Base-by-base conservation (phyloP, 345 rosid genomes). In the Rhodamnia rubescens region DNA sequence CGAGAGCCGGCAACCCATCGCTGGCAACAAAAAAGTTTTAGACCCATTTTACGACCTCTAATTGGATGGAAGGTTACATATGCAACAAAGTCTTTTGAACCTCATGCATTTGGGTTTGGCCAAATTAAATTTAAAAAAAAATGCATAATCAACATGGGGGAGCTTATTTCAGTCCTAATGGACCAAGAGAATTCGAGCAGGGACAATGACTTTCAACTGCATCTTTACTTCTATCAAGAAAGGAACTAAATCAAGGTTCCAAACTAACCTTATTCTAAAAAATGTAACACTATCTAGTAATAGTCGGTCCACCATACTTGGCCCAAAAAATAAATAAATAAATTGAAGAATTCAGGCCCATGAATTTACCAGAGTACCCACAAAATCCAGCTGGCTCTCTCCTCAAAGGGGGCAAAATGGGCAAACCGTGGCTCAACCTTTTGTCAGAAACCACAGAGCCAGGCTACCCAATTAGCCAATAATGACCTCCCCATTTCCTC, bases 381-480 rank as follows among this genome's bases (percentile, higher is more conserved):
- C 78, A 18, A 32, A 36, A 69, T 69, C 26, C 78, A 69, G 78
- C 78, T 69, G 78, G 78, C 21, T 69, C 47, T 36, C 85, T 36
- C 85, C 74, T 83, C 64, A 44, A 84, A 85, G 86, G 51, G 88
- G 88, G 57, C 82, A 84, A 91, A 88, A 82, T 36, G 12, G 90
- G 83, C 8, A 78, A 85, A 75, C 88, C 85, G 85, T 81, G 78
- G 87, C 13, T 83, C 40, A 81, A 51, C 82, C 87, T 87, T 88
- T 90, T 89, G 90, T 90, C 90, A 91, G 91, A 82, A 88, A 88
- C 40, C 57, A 88, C 85, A 86, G 88, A 89, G 86, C 84, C 51
- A 84, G 82, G 69, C 90, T 87, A 84, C 85, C 85, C 74, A 89
- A 89, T 90, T 88, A 88, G 86, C 90, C 88, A 90, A 90, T 87